A percentile compares a stretch with the other conserved stretches of the same genome.
Conservation (phyloP, 495 filamentous ascomycete species). For the Saxispiralis lemnorum region DNA sequence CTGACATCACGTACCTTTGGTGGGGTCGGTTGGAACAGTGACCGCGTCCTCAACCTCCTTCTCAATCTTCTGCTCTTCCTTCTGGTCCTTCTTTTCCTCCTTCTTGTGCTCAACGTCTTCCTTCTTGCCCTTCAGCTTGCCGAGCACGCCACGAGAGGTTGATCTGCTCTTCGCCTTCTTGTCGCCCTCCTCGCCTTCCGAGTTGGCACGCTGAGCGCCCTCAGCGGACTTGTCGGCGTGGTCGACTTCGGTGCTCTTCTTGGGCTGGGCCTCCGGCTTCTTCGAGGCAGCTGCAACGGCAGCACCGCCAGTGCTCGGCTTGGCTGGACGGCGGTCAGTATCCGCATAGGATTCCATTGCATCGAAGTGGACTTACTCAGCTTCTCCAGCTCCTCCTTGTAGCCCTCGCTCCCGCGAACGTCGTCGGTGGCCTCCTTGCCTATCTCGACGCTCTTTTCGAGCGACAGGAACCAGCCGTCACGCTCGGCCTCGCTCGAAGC, state of each 20-base stretch:
- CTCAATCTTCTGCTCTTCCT: slow-evolving; percentile 28
- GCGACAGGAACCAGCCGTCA: slow-evolving; percentile 62
- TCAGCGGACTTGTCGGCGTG: slow-evolving; percentile 17
- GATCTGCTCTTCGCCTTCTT: slow-evolving; percentile 39
- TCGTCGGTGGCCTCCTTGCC: slow-evolving; percentile 33
- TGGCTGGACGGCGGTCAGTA: slow-evolving; percentile 26
- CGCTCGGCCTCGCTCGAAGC: slow-evolving; percentile 55
- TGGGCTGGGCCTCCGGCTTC: slow-evolving; percentile 16
- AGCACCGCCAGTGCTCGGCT: slow-evolving; percentile 13
- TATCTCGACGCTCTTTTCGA: slow-evolving; percentile 37
- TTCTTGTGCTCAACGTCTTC: slow-evolving; percentile 31
- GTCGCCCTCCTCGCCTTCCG: slow-evolving; percentile 26
- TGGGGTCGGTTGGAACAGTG: background rate
- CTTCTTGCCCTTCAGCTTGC: slow-evolving; percentile 50
- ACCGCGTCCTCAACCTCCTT: slow-evolving; percentile 17
- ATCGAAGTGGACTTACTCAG: slow-evolving; percentile 20
- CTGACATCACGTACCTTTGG: too few relatives aligned
- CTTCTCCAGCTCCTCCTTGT: slow-evolving; percentile 31
- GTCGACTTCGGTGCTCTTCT: slow-evolving; percentile 24
- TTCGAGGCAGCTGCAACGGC: slow-evolving; percentile 18
- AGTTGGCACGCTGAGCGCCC: slow-evolving; percentile 11
- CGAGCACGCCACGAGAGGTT: slow-evolving; percentile 71
- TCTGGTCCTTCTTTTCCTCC: slow-evolving; percentile 35
- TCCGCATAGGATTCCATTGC: slow-evolving; percentile 13
- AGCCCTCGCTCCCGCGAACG: slow-evolving; percentile 24